phyloP scores from a whole-genome alignment of 139 green algal species.

The Medakamo hakoo region DNA sequence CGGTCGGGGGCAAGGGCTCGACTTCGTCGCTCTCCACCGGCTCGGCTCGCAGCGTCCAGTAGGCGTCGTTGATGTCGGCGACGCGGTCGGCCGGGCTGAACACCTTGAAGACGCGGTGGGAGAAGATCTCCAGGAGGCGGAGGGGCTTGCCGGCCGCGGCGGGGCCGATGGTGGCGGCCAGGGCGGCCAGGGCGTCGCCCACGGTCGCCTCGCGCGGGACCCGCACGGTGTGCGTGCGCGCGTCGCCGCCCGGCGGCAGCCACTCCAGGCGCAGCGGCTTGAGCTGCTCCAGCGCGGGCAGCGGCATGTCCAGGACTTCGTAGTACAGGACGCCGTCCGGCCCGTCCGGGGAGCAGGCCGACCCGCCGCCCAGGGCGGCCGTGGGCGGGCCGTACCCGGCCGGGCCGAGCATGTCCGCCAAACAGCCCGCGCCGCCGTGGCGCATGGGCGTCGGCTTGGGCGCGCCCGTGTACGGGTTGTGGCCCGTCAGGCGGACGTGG shows the following conservation, averaged over 20 bases:
- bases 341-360: not conserved
- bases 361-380: not conserved
- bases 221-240: conserved; percentile 44
- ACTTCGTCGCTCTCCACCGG: conserved; percentile 5
- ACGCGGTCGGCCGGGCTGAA: conserved; percentile 31
- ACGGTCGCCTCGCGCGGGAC: conserved; percentile 50
- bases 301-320: conserved; percentile 84
- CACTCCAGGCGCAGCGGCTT: conserved; percentile 38
- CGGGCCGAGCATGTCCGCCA: conserved; percentile 46
- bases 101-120: conserved; percentile 67
- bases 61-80: conserved; percentile 49
- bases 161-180: conserved; percentile 27
- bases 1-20: not conserved
- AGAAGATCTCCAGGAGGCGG: conserved; percentile 70
- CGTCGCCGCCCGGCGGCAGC: not conserved
- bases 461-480: conserved; percentile 58
- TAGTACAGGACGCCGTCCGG: conserved; percentile 67
- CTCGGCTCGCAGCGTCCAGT: conserved; percentile 48
- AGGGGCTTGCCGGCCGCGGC: conserved; percentile 19
- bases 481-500: conserved; percentile 41
- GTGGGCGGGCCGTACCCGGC: conserved; percentile 15
- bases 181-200: conserved; percentile 44
- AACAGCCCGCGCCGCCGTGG: conserved; percentile 24
- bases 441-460: conserved; percentile 33
- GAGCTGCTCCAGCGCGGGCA: conserved; percentile 65